Evolutionary conservation across 495 filamentous ascomycete species (phyloP).

Genomic region (Penicillium bialowiezense): DNA sequence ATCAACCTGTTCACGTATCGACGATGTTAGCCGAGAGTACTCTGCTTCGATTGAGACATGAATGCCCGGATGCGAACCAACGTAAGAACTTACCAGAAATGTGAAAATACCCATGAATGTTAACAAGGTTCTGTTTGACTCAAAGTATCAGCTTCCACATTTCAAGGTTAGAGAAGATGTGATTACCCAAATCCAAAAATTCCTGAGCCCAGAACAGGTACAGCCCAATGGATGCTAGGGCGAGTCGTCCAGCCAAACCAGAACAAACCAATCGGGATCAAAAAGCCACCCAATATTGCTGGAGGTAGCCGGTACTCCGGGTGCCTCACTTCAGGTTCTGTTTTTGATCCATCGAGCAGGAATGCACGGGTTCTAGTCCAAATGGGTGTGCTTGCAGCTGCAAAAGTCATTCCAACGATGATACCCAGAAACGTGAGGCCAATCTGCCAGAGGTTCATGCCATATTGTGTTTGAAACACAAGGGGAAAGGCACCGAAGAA

Average conservation of each 20-base stretch:
- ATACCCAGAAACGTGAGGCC: conserved; percentile 52
- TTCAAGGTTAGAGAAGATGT: background rate
- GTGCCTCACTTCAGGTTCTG: conserved; percentile 7
- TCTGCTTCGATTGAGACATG: no score
- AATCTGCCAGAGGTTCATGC: conserved; percentile 64
- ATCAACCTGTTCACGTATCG: conserved; percentile 49
- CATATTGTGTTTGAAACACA: conserved; percentile 63
- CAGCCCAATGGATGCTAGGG: conserved; percentile 61
- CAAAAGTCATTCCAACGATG: conserved; percentile 59
- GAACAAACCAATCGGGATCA: conserved; percentile 75
- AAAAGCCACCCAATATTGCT: conserved; percentile 61
- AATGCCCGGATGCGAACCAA: no score
- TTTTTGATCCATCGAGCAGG: conserved; percentile 42
- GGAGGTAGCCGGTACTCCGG: conserved; percentile 77
- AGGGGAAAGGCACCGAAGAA: conserved; percentile 80
- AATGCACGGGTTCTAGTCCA: conserved; percentile 58
- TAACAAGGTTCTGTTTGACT: conserved; percentile 52
- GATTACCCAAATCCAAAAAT: conserved; percentile 68
- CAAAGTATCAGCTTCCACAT: background rate
- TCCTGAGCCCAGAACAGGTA: conserved; percentile 72
- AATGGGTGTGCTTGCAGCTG: conserved; percentile 59
- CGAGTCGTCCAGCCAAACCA: conserved; percentile 70
- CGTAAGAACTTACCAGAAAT: conserved; percentile 48
- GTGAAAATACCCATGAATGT: conserved; percentile 80
- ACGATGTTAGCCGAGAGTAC: background rate